Evolutionary conservation across 139 green algal species (phyloP), one percentile per base, ranked within the genome.

Genomic region (Haematococcus sp.): DNA sequence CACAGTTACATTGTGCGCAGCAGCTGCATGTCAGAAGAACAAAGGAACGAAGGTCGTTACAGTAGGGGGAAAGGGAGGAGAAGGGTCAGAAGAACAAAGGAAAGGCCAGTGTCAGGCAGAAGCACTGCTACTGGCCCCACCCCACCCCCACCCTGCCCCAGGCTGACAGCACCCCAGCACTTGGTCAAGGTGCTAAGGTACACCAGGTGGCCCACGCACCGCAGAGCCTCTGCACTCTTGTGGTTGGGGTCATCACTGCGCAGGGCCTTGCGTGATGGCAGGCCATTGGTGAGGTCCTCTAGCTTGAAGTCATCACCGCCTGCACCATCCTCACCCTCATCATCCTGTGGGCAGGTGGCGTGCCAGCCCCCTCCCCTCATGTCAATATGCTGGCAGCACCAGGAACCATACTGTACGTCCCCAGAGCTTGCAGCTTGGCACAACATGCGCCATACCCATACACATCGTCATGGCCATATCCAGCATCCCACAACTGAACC

Each of bases 221-320:
- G 61, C 11, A 92, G 65, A 43, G 92, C 79, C 74, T 96, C 89
- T 2, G 76, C 76, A 0, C 68, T 80, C 68, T 92, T 93, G 83
- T 91, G 91, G 30, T 89, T 91, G 13, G 88, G 78, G 51, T 94
- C 84, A 56, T 97, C 90, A 3, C 84, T 92, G 66, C 92, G 85
- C 72, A 93, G 74, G 70, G 91, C 78, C 77, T 89, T 91, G 44
- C 76, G 72, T 0, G 49, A 66, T 20, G 46, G 74, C 64, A 78
- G 46, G 16, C 81, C 81, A 28, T 88, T 88, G 49, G 80, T 86
- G 22, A 86, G 73, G 27, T 83, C 84, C 56, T 85, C 80, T 13
- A 78, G 51, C 59, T 68, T 75, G 20, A 74, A 19, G 33, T 58
- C 70, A 16, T 43, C 70, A 23, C 35, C 55, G 22, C 16, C 2